Evolutionary conservation across 1,139 yeast species (phyloP).

Genomic region (Candida pseudoviswanathii): DNA sequence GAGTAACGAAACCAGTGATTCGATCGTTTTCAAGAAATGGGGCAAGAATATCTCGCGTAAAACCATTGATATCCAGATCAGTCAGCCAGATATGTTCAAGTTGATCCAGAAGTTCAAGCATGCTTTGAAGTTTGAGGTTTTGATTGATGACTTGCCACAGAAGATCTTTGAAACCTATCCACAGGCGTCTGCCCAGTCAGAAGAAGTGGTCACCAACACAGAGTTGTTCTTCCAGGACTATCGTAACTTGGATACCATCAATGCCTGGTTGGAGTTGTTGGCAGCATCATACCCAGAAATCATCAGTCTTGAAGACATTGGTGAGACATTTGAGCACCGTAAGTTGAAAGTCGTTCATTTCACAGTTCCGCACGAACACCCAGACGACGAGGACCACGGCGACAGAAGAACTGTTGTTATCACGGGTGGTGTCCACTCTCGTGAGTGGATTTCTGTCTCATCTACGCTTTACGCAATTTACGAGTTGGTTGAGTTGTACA

Average conservation of each 20-base stretch:
- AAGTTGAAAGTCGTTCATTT: constrained; percentile 68
- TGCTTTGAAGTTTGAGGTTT: constrained; percentile 27
- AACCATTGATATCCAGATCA: constrained; percentile 40
- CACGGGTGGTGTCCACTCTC: constrained; percentile 84
- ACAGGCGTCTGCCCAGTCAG: constrained; percentile 16
- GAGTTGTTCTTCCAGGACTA: constrained; percentile 70
- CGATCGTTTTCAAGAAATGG: constrained; percentile 32
- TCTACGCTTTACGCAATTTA: constrained; percentile 66
- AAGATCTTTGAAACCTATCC: constrained; percentile 59
- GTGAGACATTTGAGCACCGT: constrained; percentile 74
- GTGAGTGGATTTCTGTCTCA: constrained; percentile 87
- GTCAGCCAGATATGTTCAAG: constrained; percentile 22
- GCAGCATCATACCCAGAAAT: constrained; percentile 58
- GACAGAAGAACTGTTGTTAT: constrained; percentile 70
- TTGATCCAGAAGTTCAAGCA: constrained; percentile 24
- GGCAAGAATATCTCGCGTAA: constrained; percentile 25
- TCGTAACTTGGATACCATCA: constrained; percentile 67
- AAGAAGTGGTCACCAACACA: constrained; percentile 23
- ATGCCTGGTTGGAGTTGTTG: constrained; percentile 69
- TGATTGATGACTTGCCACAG: constrained; percentile 62
- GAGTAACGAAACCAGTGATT: constrained; percentile 2
- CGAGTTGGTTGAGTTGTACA: constrained; percentile 56
- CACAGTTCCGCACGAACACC: constrained; percentile 36
- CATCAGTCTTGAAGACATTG: constrained; percentile 64
- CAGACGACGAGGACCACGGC: constrained; percentile 42